Percentiles rank a stretch among this genome's conserved stretches.
These are phyloP conservation scores for Ophiostoma perfectum DNA, from an alignment of 2,329 filamentous ascomycete species.

Conservation along the genomic window DNA sequence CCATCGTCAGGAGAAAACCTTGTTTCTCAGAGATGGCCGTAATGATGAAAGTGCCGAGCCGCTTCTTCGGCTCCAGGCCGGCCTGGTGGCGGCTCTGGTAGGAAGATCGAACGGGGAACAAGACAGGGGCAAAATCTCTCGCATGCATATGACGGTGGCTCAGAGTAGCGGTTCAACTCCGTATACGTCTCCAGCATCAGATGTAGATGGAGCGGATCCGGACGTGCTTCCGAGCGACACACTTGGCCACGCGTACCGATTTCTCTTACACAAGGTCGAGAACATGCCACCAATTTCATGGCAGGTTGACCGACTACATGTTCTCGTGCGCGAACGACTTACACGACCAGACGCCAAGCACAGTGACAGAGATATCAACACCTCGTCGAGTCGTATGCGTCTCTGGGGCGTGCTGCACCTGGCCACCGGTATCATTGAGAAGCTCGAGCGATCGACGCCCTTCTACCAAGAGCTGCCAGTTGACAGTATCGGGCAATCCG, in stretches of 20 bases:
- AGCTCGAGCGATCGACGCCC: constrained; percentile 26
- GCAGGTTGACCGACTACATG: constrained; percentile 43
- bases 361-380: constrained; percentile 4
- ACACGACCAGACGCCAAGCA: not conserved
- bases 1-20: constrained; percentile 46
- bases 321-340: constrained; percentile 47
- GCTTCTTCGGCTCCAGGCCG: constrained; percentile 35
- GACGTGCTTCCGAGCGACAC: constrained; percentile 31
- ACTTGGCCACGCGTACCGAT: constrained; percentile 42
- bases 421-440: constrained; percentile 26
- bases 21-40: constrained; percentile 40
- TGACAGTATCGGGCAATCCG: not conserved
- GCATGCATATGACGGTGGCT: constrained; percentile 55
- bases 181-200: not conserved
- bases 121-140: constrained; percentile 28
- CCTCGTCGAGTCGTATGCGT: constrained; percentile 46
- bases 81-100: constrained; percentile 35
- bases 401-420: constrained; percentile 49
- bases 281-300: constrained; percentile 47
- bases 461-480: constrained; percentile 27
- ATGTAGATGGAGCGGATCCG: constrained; percentile 40
- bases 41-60: constrained; percentile 14
- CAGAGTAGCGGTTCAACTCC: constrained; percentile 39
- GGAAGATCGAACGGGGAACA: constrained; percentile 15
- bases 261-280: constrained; percentile 48